A percentile compares a stretch with the other conserved stretches of the same genome.
Evolutionary conservation across 805 yeast species (phyloP).

Genomic region (Ogataea ganodermae): DNA sequence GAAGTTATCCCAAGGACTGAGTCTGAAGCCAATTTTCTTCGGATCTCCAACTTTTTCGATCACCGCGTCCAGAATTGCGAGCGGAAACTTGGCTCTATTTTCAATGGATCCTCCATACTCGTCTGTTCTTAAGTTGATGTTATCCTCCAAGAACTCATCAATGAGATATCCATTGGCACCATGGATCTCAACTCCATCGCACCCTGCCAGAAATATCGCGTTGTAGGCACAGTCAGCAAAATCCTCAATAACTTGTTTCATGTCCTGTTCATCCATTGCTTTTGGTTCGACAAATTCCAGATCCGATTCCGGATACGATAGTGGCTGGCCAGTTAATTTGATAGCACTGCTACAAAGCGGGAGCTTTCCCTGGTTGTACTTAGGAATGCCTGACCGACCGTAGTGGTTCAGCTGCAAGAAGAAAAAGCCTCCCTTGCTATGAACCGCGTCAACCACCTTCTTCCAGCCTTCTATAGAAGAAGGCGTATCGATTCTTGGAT

Average conservation of each 20-base stretch:
- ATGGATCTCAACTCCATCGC: slow-evolving; percentile 43
- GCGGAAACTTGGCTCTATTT: slow-evolving; percentile 38
- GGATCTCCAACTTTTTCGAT: slow-evolving; percentile 36
- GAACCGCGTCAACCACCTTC: slow-evolving; percentile 46
- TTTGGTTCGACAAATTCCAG: slow-evolving; percentile 25
- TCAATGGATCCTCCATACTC: slow-evolving; percentile 55
- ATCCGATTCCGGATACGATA: slow-evolving; percentile 7
- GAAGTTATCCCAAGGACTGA: slow-evolving; percentile 41
- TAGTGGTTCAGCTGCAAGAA: slow-evolving; percentile 47
- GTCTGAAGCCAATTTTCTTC: slow-evolving; percentile 37
- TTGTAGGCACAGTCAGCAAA: slow-evolving; percentile 35
- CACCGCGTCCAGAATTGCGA: slow-evolving; percentile 41
- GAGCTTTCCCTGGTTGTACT: slow-evolving; percentile 11
- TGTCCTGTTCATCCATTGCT: slow-evolving; percentile 36
- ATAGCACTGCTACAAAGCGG: slow-evolving; percentile 18
- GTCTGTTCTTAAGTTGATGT: slow-evolving; percentile 44
- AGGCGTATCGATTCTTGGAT: slow-evolving; percentile 25
- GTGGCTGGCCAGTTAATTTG: slow-evolving; percentile 13
- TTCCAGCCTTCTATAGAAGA: slow-evolving; percentile 40
- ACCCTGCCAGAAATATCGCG: slow-evolving; percentile 38
- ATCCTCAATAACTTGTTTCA: slow-evolving; percentile 35
- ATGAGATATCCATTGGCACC: slow-evolving; percentile 43
- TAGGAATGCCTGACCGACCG: slow-evolving; percentile 42
- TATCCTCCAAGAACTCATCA: slow-evolving; percentile 40
- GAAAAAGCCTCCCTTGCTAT: slow-evolving; percentile 40